These are phyloP conservation scores for Aquilaria sinensis DNA, from an alignment of 345 rosid species.

Conservation along the genomic window DNA sequence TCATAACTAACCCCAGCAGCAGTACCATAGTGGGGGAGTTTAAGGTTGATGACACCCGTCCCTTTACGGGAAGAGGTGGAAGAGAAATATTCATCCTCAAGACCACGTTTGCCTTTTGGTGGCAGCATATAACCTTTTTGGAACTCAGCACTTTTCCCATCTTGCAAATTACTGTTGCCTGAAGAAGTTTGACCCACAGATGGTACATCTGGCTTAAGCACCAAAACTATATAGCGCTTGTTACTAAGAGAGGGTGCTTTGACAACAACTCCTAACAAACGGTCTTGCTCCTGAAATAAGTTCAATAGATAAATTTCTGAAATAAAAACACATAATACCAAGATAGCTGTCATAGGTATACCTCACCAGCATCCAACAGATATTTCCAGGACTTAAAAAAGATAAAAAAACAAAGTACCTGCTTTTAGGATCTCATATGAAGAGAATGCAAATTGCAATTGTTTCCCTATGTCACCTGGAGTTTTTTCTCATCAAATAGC, in stretches of 20 bases:
- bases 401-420: too few relatives aligned
- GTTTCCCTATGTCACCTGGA: too few relatives aligned
- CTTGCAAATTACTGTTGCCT: conserved; percentile 30
- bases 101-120: conserved; percentile 72
- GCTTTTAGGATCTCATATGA: too few relatives aligned
- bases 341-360: too few relatives aligned
- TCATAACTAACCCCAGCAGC: conserved; percentile 85
- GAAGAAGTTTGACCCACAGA: conserved; percentile 37
- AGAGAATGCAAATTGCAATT: too few relatives aligned
- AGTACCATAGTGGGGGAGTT: conserved; percentile 55
- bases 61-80: conserved; percentile 56
- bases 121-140: conserved; percentile 49
- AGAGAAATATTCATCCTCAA: conserved; percentile 51
- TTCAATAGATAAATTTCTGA: conserved; percentile 12
- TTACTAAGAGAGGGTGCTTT: conserved; percentile 39
- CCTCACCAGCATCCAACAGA: not conserved
- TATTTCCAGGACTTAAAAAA: not conserved
- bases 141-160: conserved; percentile 43
- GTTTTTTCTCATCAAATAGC: too few relatives aligned
- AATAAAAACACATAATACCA: too few relatives aligned
- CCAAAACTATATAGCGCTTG: conserved; percentile 61
- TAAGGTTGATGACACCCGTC: conserved; percentile 52
- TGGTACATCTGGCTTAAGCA: conserved; percentile 69
- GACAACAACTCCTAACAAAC: conserved; percentile 81
- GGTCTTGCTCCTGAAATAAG: conserved; percentile 58